Base-by-base conservation (phyloP, 2,329 filamentous ascomycete species). In the Aspergillus sp. region DNA sequence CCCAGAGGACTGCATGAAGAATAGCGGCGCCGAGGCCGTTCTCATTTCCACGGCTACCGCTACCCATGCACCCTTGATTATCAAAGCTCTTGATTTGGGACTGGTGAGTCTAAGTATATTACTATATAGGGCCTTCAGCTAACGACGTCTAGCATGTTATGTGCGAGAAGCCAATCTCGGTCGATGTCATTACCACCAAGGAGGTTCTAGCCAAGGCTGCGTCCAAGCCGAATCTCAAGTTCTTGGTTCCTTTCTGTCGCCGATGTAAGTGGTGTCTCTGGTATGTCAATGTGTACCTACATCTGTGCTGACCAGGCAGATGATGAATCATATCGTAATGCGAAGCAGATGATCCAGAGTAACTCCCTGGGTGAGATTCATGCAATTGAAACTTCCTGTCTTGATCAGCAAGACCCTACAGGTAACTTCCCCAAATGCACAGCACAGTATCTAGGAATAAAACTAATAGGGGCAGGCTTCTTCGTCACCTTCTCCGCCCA, bases 401-500 rank as follows among this genome's bases (percentile, higher is more conserved):
- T 58, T 8, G 56, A 58, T n/a, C 45, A 50, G 51, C 33, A 41
- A 33, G 56, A 58, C 15, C 56, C 56, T 20, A 58, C 20, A 69
- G 70, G 64, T 30, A 30, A 9, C 3, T 11, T 30, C 27, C 27
- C 11, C 27, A 30, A 11, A 30, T 3, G 7, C 24, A 27, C 24
- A 24, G 1, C 24, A 7, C 24, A 24, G 5, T 24, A 24, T 24
- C 1, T 30, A 9, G 7, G 11, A 4, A 4, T 9, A 1, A 1
- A 11, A 11, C 27, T 30, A 1, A 30, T 30, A 30, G 4, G 8
- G 3, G 1, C 9, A 30, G 27, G 27, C 27, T 72, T 72, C 46
- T 72, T 72, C 37, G 68, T 72, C n/a, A 53, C 66, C 24, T 72
- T 72, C 49, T 71, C 70, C 11, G 70, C 63, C 50, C 66, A 67